Conservation (phyloP, 805 yeast genomes). For the Starmerella etchellsii region DNA sequence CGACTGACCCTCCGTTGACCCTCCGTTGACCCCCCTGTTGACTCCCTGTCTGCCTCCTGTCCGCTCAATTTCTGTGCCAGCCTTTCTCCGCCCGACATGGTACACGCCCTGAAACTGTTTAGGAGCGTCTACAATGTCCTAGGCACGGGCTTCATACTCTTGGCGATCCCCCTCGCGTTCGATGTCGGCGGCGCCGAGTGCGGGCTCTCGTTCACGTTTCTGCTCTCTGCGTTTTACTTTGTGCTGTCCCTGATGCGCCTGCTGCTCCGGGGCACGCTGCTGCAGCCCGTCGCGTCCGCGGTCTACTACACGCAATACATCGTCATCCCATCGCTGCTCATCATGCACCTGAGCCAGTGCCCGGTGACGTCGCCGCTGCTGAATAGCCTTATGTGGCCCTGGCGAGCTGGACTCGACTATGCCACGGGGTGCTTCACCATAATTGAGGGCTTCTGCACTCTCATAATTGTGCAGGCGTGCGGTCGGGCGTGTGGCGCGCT, state of each 20-base stretch:
- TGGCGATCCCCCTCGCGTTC: conserved; percentile 84
- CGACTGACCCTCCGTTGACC: too few relatives aligned
- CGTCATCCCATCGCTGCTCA: conserved; percentile 66
- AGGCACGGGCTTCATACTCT: conserved; percentile 17
- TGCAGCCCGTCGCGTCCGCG: conserved; percentile 25
- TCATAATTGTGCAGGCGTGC: conserved; percentile 80
- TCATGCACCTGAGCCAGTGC: conserved; percentile 34
- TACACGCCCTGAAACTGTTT: background rate
- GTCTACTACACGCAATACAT: conserved; percentile 73
- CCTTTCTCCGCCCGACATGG: too few relatives aligned
- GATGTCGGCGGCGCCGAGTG: conserved; percentile 86
- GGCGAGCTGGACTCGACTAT: conserved; percentile 61
- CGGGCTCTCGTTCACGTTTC: conserved; percentile 71
- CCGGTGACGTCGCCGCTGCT: conserved; percentile 15
- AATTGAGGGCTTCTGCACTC: conserved; percentile 84
- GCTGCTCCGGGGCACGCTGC: conserved; percentile 30
- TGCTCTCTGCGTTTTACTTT: conserved; percentile 60
- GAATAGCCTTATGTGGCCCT: conserved; percentile 38
- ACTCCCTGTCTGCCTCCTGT: too few relatives aligned
- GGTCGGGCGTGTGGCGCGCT: conserved; percentile 74
- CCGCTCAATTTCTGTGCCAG: too few relatives aligned
- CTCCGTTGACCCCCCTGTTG: too few relatives aligned
- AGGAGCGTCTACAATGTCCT: conserved; percentile 4
- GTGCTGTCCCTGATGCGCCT: conserved; percentile 60
- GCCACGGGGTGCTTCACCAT: conserved; percentile 83